These are phyloP conservation scores for Sclerotinia glacialis DNA, from an alignment of 2,329 filamentous ascomycete genomes.

Conservation along the genomic window DNA sequence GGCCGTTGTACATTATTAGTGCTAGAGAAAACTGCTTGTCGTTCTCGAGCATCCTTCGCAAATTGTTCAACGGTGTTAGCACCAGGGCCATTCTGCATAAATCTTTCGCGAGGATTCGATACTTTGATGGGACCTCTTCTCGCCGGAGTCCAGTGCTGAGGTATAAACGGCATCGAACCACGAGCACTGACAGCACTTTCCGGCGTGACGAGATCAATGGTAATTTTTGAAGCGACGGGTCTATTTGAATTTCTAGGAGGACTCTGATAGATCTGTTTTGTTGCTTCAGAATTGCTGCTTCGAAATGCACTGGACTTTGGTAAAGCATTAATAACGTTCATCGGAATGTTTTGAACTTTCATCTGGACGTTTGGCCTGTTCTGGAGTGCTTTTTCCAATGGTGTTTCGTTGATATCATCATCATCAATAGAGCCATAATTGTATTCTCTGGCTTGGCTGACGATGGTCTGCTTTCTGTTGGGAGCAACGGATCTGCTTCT, in stretches of 20 bases:
- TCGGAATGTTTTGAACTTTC: neutral
- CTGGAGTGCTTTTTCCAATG: neutral
- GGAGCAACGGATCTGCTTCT: neutral
- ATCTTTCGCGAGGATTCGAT: neutral
- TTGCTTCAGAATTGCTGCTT: neutral
- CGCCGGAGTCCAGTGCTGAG: neutral
- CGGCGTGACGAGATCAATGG: slow-evolving; percentile 9
- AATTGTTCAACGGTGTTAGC: neutral
- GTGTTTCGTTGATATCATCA: neutral
- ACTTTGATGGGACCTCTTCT: neutral
- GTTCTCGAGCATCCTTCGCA: neutral
- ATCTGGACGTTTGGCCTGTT: neutral
- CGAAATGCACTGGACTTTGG: slow-evolving; percentile 4
- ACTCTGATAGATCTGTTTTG: neutral
- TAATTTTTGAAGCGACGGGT: neutral
- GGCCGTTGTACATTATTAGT: neutral
- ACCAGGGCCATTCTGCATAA: neutral
- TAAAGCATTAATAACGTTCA: neutral
- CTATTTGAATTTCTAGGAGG: neutral
- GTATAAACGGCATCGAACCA: neutral
- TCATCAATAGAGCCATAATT: slow-evolving; percentile 6
- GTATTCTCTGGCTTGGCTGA: neutral
- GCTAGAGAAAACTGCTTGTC: neutral
- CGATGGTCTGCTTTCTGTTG: neutral
- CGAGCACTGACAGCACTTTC: neutral